Conservation (phyloP, 371 early-diverging fungal species). For the Rhizopus delemar region DNA sequence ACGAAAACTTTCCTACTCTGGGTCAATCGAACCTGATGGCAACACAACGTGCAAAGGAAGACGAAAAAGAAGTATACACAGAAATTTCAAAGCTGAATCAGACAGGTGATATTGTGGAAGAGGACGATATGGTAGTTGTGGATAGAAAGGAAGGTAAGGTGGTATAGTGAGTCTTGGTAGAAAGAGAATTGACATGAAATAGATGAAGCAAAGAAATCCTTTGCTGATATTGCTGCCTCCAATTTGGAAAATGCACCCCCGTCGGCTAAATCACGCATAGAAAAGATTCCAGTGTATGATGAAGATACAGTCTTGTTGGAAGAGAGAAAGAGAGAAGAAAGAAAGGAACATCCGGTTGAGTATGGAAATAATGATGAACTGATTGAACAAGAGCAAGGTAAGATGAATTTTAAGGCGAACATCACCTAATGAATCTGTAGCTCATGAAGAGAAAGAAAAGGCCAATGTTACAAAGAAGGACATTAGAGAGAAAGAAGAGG, state of each 20-base stretch:
- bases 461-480: neutral
- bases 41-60: constrained; percentile 19
- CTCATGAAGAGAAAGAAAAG: constrained; percentile 5
- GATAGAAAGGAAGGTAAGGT: neutral
- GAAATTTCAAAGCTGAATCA: constrained; percentile 35
- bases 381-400: constrained; percentile 27
- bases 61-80: constrained; percentile 31
- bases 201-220: constrained; percentile 25
- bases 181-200: neutral
- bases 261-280: constrained; percentile 34
- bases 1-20: constrained; percentile 43
- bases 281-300: constrained; percentile 36
- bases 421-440: neutral
- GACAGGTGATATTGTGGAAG: constrained; percentile 18
- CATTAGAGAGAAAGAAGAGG: constrained; percentile 11
- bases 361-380: constrained; percentile 25
- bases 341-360: constrained; percentile 25
- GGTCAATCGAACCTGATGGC: constrained; percentile 36
- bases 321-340: constrained; percentile 31
- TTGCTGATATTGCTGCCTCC: constrained; percentile 39
- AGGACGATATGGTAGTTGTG: neutral
- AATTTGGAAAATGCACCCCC: constrained; percentile 47
- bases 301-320: constrained; percentile 36
- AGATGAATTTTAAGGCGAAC: neutral
- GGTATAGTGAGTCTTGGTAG: neutral